Base-by-base conservation (phyloP, 164 flowering plant species). In the Vitis riparia region DNA sequence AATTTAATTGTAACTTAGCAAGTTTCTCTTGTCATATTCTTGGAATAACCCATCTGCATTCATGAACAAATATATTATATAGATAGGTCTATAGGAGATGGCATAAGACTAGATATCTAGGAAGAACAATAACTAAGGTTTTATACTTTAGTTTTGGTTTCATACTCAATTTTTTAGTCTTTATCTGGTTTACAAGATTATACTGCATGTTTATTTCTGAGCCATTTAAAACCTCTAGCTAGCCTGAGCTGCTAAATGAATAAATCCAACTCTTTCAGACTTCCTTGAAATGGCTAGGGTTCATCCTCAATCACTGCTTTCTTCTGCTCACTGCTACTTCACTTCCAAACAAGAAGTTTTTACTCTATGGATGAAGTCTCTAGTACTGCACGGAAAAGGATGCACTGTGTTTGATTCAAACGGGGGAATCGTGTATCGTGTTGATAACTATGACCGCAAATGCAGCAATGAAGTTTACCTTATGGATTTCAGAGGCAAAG, bases 361-460 rank as follows among this genome's bases (percentile, higher is more conserved):
- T 58, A 84, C 85, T 1, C 68, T 81, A 69, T 81, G 85, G 85
- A 84, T 84, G 87, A 81, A 78, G 63, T 81, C 87, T 12, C 70
- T 84, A 0, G 72, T 81, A 10, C 49, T 79, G 53, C 69, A 75
- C 17, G 66, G 81, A 16, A 74, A 68, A 9, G 87, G 83, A 8
- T 80, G 85, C 79, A 81, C 87, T 1, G 82, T 78, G 16, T 84
- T 71, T 37, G 71, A 81, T 65, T 74, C 81, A 0, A 61, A 70
- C 6, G 85, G 85, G 2, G 60, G 76, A 37, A 68, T 84, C 17
- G 71, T 81, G 30, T 84, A 81, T 61, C 78, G 87, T 0, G 75
- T 84, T 1, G 83, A 84, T 60, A 81, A 79, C 67, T 84, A 84
- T 55, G 65, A 76, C 51, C n/a, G 15, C 37, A 76, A 68, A 62